Percentiles rank a stretch among this genome's conserved stretches.
phyloP scores from a whole-genome alignment of 768 basidiomycete genomes.

The Pisolithus sp. region DNA sequence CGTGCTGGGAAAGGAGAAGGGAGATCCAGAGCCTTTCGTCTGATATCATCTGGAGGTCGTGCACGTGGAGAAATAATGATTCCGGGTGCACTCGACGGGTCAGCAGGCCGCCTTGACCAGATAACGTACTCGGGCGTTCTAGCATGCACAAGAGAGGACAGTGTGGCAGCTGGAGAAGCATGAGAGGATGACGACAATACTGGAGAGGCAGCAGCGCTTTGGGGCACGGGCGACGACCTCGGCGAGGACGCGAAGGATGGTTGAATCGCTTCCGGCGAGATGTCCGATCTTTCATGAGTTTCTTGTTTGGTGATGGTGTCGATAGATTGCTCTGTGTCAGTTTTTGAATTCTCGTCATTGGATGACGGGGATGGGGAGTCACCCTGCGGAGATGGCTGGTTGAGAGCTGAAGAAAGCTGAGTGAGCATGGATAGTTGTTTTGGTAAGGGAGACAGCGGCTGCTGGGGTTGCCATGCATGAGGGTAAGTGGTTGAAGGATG shows the following conservation, averaged over 20 bases:
- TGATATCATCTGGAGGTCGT: constrained; percentile 52
- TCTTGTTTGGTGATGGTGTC: neutral
- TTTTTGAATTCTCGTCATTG: constrained; percentile 3
- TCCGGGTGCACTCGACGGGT: constrained; percentile 59
- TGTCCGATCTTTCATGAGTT: constrained; percentile 1
- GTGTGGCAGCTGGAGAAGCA: neutral
- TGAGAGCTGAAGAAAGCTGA: constrained; percentile 11
- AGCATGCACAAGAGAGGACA: neutral
- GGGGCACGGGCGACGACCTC: neutral
- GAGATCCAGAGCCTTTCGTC: constrained; percentile 48
- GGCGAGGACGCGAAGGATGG: constrained; percentile 10
- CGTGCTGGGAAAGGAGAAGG: constrained; percentile 40
- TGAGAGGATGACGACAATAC: constrained; percentile 5
- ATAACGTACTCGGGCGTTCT: constrained; percentile 44
- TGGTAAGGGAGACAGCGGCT: constrained; percentile 51
- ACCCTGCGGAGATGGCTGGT: neutral
- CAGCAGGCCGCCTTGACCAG: constrained; percentile 65
- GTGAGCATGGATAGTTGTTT: constrained; percentile 55
- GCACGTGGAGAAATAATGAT: constrained; percentile 66
- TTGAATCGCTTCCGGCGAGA: constrained; percentile 14
- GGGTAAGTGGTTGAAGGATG: constrained; percentile 26
- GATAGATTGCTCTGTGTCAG: neutral
- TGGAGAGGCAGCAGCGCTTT: neutral
- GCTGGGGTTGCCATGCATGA: constrained; percentile 42
- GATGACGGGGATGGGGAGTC: neutral